These are phyloP conservation scores for Niveomyces coronatus DNA, from an alignment of 2,329 filamentous ascomycete species.

Conservation along the genomic window DNA sequence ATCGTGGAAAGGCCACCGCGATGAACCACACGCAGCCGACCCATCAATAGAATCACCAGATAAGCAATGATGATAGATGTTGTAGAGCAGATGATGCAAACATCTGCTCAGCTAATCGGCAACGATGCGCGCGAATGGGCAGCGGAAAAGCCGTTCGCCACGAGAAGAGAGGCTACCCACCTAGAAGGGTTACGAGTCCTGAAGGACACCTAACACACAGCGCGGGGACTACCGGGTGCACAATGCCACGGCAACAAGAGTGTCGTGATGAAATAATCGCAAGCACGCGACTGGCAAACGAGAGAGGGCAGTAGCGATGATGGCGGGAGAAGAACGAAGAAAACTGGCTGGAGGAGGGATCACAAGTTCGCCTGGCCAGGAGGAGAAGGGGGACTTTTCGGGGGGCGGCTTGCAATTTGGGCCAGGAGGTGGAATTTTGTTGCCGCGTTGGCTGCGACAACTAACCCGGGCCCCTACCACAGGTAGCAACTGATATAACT, in stretches of 20 bases:
- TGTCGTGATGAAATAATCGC: conserved; percentile 6
- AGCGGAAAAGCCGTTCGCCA: not conserved
- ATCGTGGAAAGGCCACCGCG: not conserved
- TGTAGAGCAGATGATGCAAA: too few relatives aligned
- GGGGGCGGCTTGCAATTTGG: conserved; percentile 13
- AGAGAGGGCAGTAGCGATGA: conserved; percentile 29
- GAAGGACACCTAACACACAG: conserved; percentile 3
- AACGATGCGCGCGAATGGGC: too few relatives aligned
- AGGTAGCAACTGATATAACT: too few relatives aligned
- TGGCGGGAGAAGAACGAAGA: conserved; percentile 17
- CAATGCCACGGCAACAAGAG: not conserved
- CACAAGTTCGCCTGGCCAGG: conserved; percentile 10
- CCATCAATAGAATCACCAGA: too few relatives aligned
- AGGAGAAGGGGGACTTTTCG: conserved; percentile 17
- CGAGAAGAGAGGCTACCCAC: conserved; percentile 2
- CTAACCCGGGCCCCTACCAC: not conserved
- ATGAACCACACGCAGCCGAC: too few relatives aligned
- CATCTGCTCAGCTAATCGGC: too few relatives aligned
- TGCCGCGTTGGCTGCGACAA: conserved; percentile 14
- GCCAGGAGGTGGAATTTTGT: conserved; percentile 21
- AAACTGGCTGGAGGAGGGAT: conserved; percentile 16
- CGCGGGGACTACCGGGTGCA: not conserved
- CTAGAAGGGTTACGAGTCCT: conserved; percentile 8
- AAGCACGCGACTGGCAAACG: conserved; percentile 13
- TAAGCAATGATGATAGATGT: too few relatives aligned